These are phyloP conservation scores for Fusarium luffae DNA, from an alignment of 2,329 filamentous ascomycete species.

Conservation along the genomic window DNA sequence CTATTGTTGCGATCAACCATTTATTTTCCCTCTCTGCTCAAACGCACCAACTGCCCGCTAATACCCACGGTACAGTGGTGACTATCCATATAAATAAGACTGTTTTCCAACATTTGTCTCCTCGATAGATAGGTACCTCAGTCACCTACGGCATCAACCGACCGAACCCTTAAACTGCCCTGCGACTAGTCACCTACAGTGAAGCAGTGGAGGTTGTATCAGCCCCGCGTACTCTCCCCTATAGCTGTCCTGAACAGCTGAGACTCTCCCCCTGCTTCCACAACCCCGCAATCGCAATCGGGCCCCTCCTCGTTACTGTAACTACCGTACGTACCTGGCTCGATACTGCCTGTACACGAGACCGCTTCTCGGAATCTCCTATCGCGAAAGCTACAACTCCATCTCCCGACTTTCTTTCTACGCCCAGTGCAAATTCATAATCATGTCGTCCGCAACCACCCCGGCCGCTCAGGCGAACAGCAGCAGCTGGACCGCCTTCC, in stretches of 20 bases:
- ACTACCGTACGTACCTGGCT: conserved; percentile 15
- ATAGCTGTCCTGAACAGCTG: conserved; percentile 14
- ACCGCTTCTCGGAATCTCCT: conserved; percentile 29
- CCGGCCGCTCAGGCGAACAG: conserved; percentile 53
- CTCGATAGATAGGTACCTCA: not conserved
- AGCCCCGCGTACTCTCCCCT: conserved; percentile 26
- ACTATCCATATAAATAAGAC: not conserved
- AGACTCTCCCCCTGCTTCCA: conserved; percentile 15
- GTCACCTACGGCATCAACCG: not conserved
- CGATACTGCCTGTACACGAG: conserved; percentile 24
- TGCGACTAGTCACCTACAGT: not conserved
- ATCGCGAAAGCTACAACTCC: conserved; percentile 24
- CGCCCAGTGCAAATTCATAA: conserved; percentile 21
- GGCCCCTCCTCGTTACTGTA: conserved; percentile 29
- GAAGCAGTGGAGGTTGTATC: conserved; percentile 1
- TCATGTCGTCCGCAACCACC: conserved; percentile 48
- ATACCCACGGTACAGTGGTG: not conserved
- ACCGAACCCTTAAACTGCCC: not conserved
- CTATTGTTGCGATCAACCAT: conserved; percentile 2
- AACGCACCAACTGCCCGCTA: not conserved
- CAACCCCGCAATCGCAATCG: conserved; percentile 45
- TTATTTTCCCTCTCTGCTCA: conserved; percentile 11
- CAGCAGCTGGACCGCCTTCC: conserved; percentile 63
- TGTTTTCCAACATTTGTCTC: not conserved
- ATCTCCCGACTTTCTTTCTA: not conserved